phyloP scores from a whole-genome alignment of 2,329 filamentous ascomycete genomes.

The Sporothrix phasma region DNA sequence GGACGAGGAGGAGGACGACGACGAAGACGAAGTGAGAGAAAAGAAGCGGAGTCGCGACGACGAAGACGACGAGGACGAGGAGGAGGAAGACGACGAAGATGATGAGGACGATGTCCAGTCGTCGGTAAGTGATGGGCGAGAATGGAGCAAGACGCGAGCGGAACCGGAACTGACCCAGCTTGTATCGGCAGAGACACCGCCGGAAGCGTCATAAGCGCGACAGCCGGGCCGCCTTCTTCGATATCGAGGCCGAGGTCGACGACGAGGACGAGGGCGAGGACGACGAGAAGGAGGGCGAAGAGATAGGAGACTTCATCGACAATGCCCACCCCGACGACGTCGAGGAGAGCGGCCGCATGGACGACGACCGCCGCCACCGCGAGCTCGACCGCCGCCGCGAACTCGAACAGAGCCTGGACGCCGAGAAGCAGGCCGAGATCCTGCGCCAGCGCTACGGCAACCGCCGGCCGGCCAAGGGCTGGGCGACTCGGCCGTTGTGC shows the following conservation, averaged over 20 bases:
- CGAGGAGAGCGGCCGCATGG: slow-evolving; percentile 66
- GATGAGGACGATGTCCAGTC: slow-evolving; percentile 37
- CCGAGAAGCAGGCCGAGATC: slow-evolving; percentile 83
- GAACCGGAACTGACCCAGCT: neutral
- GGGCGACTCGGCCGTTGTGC: slow-evolving; percentile 65
- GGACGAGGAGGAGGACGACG: slow-evolving; percentile 22
- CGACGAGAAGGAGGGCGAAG: slow-evolving; percentile 80
- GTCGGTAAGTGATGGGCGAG: slow-evolving; percentile 26
- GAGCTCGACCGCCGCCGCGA: slow-evolving; percentile 91
- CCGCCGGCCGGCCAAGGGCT: slow-evolving; percentile 54
- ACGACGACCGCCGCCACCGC: slow-evolving; percentile 85
- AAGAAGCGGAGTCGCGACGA: slow-evolving; percentile 17
- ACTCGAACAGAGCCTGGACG: slow-evolving; percentile 76
- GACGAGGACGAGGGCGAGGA: slow-evolving; percentile 84
- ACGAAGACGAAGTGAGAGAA: slow-evolving; percentile 23
- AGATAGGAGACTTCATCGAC: slow-evolving; percentile 73
- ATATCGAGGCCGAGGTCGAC: slow-evolving; percentile 97
- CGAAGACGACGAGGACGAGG: slow-evolving; percentile 28
- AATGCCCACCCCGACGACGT: slow-evolving; percentile 87
- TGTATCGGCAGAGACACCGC: slow-evolving; percentile 45
- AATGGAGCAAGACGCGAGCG: neutral
- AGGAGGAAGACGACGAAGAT: slow-evolving; percentile 30
- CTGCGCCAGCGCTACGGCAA: slow-evolving; percentile 83
- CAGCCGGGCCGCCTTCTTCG: slow-evolving; percentile 77
- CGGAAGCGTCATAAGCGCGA: slow-evolving; percentile 68